Base-by-base conservation (phyloP, 306 rosid species). In the Trifolium repens region DNA sequence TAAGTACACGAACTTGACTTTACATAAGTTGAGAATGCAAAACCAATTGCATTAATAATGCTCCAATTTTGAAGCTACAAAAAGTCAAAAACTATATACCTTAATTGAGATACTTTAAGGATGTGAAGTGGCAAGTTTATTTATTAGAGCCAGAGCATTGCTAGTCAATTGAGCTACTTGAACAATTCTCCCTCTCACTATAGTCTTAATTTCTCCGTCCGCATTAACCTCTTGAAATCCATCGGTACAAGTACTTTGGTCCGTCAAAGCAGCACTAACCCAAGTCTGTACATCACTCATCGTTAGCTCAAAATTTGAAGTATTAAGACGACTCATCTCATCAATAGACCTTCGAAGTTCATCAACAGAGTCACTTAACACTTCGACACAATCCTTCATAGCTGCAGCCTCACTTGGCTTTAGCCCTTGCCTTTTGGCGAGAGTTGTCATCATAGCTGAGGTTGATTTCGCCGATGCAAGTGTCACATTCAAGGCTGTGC, bases 251-350 rank as follows among this genome's bases (percentile, higher is more conserved):
- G 96, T 92, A 22, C 12, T 85, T 59, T 87, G 91, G 67, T 90
- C 91, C 0, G 97, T 92, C 77, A 92, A 74, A 35, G 96, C 96
- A 49, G 93, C 85, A 67, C 93, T 90, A 30, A 90, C 89, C 97
- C 97, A 88, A 2, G 96, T 92, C 62, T 92, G 90, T 0, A 88
- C 80, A 30, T 92, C 94, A 49, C 60, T 83, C 70, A 89, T 89
- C 13, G 83, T 79, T 4, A 76, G 0, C 62, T 70, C 59, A 67
- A 86, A 91, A 34, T 83, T 75, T 0, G 81, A 73, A 0, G 44
- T 55, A 40, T 43, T 79, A 2, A 85, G 73, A 2, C 9, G 49
- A 6, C 74, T 27, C 94, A 94, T 85, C 71, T 90, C 94, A 0
- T n/a, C 71, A 1, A 94, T 83, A 1, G 94, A 91, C 59, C 44